These are phyloP conservation scores for Petunia hybrid DNA, from an alignment of 305 asterid genomes.

Conservation along the genomic window DNA sequence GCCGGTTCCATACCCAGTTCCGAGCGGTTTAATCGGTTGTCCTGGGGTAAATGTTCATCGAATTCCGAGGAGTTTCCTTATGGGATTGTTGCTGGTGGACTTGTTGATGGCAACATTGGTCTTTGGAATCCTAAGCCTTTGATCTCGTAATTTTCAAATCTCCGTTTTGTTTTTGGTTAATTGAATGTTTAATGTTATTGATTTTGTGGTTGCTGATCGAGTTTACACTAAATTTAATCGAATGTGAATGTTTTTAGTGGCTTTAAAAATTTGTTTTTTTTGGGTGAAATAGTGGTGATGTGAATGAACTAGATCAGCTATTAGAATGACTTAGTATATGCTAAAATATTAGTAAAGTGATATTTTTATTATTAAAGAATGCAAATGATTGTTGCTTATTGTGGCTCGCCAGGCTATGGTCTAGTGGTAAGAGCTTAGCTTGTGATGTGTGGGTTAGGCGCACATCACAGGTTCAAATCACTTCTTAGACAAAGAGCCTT, in stretches of 20 bases:
- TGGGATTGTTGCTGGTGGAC: slow-evolving; percentile 96
- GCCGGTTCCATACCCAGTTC: slow-evolving; percentile 77
- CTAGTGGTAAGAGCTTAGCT: too few relatives aligned
- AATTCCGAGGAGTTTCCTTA: slow-evolving; percentile 75
- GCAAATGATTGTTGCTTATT: not conserved
- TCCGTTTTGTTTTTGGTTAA: not conserved
- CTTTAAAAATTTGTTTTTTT: not conserved
- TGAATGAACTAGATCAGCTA: slow-evolving; percentile 22
- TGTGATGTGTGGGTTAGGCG: too few relatives aligned
- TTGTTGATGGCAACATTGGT: slow-evolving; percentile 93
- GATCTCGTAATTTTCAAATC: slow-evolving; percentile 63
- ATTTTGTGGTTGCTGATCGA: not conserved
- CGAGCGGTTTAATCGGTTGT: slow-evolving; percentile 83
- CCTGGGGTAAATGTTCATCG: slow-evolving; percentile 76
- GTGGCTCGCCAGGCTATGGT: not conserved
- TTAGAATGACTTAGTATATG: not conserved
- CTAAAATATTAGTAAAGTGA: not conserved
- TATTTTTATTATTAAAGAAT: not conserved
- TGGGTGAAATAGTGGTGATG: not conserved
- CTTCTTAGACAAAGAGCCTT: too few relatives aligned
- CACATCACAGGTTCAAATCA: too few relatives aligned
- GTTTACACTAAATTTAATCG: not conserved
- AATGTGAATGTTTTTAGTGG: not conserved
- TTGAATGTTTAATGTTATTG: slow-evolving; percentile 25
- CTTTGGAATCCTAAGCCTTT: slow-evolving; percentile 90